phyloP scores from a whole-genome alignment of 257 asterid genomes.

The Solanum pinnatisectum region DNA sequence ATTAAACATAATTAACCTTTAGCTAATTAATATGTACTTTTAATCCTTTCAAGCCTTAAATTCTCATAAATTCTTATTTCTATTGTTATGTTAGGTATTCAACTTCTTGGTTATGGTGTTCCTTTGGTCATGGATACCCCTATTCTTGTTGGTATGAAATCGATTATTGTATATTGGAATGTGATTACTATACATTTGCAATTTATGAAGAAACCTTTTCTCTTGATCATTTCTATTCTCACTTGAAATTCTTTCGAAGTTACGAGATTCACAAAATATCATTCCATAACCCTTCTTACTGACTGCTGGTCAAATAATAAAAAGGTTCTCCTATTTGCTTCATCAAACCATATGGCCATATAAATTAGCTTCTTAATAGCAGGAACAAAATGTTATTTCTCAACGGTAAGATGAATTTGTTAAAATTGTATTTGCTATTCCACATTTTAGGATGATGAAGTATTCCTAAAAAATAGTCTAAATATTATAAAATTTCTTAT shows the following conservation, averaged over 20 bases:
- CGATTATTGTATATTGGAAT: background rate
- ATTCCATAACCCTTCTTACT: background rate
- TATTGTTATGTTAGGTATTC: background rate
- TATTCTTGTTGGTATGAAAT: background rate
- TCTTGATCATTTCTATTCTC: background rate
- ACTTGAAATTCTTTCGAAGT: background rate
- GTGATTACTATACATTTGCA: background rate
- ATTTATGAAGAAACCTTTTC: background rate
- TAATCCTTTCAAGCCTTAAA: background rate
- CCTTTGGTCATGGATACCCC: background rate
- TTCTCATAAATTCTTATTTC: background rate
- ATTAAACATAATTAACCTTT: background rate
- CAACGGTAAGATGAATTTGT: background rate
- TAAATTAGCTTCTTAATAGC: background rate
- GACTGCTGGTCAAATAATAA: background rate
- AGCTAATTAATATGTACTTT: background rate
- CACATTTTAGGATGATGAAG: background rate
- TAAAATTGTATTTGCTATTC: background rate
- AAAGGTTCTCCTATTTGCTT: background rate
- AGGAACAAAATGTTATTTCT: too few relatives aligned
- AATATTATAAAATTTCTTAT: background rate
- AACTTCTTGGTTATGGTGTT: background rate
- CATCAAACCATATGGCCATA: fast-evolving
- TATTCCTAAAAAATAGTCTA: background rate
- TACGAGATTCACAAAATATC: background rate